Evolutionary conservation across 805 yeast species (phyloP).

Genomic region (Millerozyma miso): DNA sequence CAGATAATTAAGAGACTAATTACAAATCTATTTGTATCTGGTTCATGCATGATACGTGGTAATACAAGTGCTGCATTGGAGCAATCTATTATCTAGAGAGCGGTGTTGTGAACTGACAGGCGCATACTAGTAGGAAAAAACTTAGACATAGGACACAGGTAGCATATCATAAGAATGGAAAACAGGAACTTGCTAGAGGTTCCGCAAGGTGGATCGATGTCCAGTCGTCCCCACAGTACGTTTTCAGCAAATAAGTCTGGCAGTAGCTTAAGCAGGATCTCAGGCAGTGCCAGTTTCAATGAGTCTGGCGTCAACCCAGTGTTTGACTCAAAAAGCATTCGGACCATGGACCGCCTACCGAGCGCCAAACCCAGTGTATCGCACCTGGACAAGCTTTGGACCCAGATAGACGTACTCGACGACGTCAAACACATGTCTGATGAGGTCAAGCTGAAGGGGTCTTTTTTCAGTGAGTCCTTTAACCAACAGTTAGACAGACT

Average conservation of each 20-base stretch:
- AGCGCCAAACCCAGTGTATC: conserved; percentile 57
- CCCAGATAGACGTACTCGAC: conserved; percentile 80
- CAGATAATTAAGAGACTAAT: too few species aligned
- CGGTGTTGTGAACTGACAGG: too few species aligned
- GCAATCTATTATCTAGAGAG: too few species aligned
- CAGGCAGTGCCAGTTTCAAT: conserved; percentile 16
- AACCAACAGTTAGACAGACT: conserved; percentile 48
- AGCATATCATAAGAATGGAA: too few species aligned
- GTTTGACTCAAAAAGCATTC: conserved; percentile 7
- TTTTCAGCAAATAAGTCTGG: conserved; percentile 11
- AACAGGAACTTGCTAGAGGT: background rate
- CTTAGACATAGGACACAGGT: too few species aligned
- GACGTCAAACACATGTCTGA: conserved; percentile 64
- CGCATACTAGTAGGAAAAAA: too few species aligned
- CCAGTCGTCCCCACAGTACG: background rate
- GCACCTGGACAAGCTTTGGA: conserved; percentile 76
- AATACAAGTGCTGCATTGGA: too few species aligned
- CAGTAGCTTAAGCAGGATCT: conserved; percentile 11
- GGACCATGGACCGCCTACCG: conserved; percentile 45
- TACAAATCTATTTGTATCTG: too few species aligned
- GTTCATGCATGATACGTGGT: too few species aligned
- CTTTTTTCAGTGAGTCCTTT: conserved; percentile 52
- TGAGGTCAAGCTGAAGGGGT: conserved; percentile 38
- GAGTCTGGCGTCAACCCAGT: conserved; percentile 8
- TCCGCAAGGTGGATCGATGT: conserved; percentile 1